Evolutionary conservation across 2,329 filamentous ascomycete species (phyloP).

Genomic region (Diplocarpon rosae): DNA sequence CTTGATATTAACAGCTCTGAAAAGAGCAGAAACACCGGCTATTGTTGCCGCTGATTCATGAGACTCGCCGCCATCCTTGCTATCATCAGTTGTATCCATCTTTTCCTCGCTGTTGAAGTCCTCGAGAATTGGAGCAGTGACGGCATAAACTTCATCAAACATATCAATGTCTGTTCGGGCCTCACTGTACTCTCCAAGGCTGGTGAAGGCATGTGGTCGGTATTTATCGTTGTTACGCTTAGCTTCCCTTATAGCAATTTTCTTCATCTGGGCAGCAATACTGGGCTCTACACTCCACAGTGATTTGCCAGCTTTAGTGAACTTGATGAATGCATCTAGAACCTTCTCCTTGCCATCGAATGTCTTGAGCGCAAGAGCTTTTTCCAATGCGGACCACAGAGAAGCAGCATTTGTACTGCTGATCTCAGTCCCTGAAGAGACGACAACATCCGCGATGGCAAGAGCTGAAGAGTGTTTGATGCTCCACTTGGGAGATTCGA

Average conservation of each 20-base stretch:
- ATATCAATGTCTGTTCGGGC: constrained; percentile 59
- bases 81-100: constrained; percentile 44
- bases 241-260: constrained; percentile 75
- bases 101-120: constrained; percentile 45
- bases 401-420: constrained; percentile 46
- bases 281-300: constrained; percentile 43
- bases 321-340: constrained; percentile 66
- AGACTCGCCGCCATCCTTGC: constrained; percentile 16
- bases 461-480: constrained; percentile 83
- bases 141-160: constrained; percentile 51
- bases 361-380: constrained; percentile 74
- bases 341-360: constrained; percentile 87
- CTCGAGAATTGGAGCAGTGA: constrained; percentile 54
- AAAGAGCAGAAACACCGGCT: constrained; percentile 24
- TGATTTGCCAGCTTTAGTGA: constrained; percentile 52
- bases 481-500: constrained; percentile 78
- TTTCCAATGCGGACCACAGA: constrained; percentile 78
- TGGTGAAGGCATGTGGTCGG: constrained; percentile 60
- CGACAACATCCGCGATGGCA: constrained; percentile 62
- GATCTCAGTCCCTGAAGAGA: constrained; percentile 53
- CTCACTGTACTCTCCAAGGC: constrained; percentile 62
- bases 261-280: constrained; percentile 58
- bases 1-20: constrained; percentile 25
- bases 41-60: constrained; percentile 23
- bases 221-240: constrained; percentile 86